Percentiles rank a stretch among this genome's conserved stretches.
phyloP scores from a whole-genome alignment of 306 rosid species.

The Casuarina glauca region DNA sequence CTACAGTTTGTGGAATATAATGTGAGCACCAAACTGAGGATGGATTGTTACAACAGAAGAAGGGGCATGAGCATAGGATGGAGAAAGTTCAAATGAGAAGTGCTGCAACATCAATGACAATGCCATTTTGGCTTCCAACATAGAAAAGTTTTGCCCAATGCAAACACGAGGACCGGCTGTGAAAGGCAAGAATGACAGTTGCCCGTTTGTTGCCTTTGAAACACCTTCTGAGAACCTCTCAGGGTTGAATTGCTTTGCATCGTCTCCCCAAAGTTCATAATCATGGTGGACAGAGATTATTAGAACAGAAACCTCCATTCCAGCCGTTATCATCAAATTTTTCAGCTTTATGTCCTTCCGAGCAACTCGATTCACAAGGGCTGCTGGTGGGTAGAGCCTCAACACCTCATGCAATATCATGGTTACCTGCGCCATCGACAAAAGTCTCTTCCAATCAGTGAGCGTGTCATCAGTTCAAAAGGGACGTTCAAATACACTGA shows the following conservation, averaged over 20 bases:
- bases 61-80: slow-evolving; percentile 7
- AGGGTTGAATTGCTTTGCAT: slow-evolving; percentile 44
- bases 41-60: too few species aligned
- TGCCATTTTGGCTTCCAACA: slow-evolving; percentile 44
- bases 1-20: not conserved
- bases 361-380: not conserved
- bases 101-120: slow-evolving; percentile 36
- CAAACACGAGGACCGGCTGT: slow-evolving; percentile 47
- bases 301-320: not conserved
- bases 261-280: slow-evolving; percentile 41
- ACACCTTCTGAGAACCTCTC: slow-evolving; percentile 35
- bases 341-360: slow-evolving; percentile 32
- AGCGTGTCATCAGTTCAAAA: not conserved
- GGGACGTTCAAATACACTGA: too few species aligned
- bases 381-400: slow-evolving; percentile 34
- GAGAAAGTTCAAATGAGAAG: slow-evolving; percentile 45
- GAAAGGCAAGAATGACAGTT: slow-evolving; percentile 33
- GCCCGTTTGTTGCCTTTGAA: not conserved
- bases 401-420: slow-evolving; percentile 40
- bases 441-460: not conserved
- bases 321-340: slow-evolving; percentile 30
- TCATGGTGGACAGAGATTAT: slow-evolving; percentile 27
- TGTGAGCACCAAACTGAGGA: too few species aligned
- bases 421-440: slow-evolving; percentile 29
- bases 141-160: slow-evolving; percentile 44